Evolutionary conservation across 2,329 filamentous ascomycete species (phyloP), one percentile per base, ranked within the genome.

Genomic region (Fulvia fulva): DNA sequence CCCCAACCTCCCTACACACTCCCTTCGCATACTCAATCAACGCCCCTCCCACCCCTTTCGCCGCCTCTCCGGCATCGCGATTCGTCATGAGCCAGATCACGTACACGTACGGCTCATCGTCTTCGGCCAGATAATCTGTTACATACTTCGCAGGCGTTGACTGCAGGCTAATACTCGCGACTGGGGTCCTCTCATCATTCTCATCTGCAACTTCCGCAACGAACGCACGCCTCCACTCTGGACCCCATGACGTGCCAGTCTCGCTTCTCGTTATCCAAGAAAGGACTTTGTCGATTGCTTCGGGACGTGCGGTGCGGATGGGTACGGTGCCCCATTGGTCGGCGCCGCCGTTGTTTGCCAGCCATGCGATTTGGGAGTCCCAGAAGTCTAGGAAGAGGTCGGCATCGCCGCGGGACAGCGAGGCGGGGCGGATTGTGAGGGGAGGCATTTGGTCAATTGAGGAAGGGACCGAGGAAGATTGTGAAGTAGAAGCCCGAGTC

Each of bases 91-190:
- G 45, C 41, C 58, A 65, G 3, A 51, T 23, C 16, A 65, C 16
- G 32, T 63, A 64, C 2, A 62, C 52, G 30, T 61, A 64, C 21
- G 60, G 58, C 12, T 61, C 56, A 1, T 57, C 46, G 28, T 61
- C 60, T 43, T 70, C 47, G 23, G 92, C 74, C 81, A 91, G 58
- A 89, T 71, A 83, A 88, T 59, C 82, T 76, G 78, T 2, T 67
- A 69, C 44, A 22, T 65, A 65, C 9, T 47, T 51, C 9, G 58
- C 46, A 8, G 57, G 47, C 22, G 52, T 59, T 2, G 51, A 32
- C 21, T 61, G 53, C 30, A 65, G 45, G 1, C 62, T 53, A n/a
- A 65, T 26, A 1, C 34, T 59, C 5, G 58, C 61, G 9, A 62
- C 57, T 9, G 62, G 60, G 11, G 60, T 11, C 30, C 28, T 8